phyloP scores from a whole-genome alignment of 2,329 filamentous ascomycete genomes.

The Beauveria sp. region DNA sequence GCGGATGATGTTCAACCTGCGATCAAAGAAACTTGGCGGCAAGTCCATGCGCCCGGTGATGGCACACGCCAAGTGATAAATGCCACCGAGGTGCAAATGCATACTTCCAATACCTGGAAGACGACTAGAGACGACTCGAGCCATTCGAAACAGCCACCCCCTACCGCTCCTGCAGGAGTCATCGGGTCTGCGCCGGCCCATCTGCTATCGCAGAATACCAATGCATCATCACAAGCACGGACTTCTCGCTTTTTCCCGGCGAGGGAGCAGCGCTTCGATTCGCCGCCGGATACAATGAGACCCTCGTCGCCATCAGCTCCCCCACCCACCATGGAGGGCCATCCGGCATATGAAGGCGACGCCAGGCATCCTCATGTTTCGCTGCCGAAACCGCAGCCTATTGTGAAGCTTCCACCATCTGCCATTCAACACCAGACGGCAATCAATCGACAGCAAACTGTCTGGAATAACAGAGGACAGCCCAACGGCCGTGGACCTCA shows the following conservation, averaged over 20 bases:
- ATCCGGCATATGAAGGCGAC: conserved; percentile 66
- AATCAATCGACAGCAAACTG: conserved; percentile 19
- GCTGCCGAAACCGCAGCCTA: conserved; percentile 61
- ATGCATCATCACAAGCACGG: conserved; percentile 37
- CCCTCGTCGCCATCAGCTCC: conserved; percentile 60
- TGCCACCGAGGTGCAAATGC: conserved; percentile 21
- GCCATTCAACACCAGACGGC: conserved; percentile 14
- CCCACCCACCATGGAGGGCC: conserved; percentile 60
- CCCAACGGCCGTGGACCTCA: conserved; percentile 5
- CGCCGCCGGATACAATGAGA: conserved; percentile 31
- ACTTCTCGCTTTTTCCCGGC: conserved; percentile 56
- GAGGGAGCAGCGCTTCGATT: conserved; percentile 39
- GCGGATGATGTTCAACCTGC: conserved; percentile 37
- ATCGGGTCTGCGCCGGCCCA: conserved; percentile 11
- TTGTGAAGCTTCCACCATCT: conserved; percentile 70
- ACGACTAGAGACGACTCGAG: conserved; percentile 21
- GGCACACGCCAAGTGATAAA: conserved; percentile 24
- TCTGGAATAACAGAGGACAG: conserved; percentile 28
- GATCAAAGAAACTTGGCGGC: conserved; percentile 49
- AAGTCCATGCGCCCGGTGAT: conserved; percentile 30
- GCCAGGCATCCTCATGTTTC: conserved; percentile 58
- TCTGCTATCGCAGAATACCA: conserved; percentile 22
- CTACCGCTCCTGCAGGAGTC: not conserved
- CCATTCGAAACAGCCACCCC: not conserved
- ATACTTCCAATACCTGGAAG: conserved; percentile 24